Evolutionary conservation across 805 yeast species (phyloP).

Genomic region (Barnettozyma sucrosica): DNA sequence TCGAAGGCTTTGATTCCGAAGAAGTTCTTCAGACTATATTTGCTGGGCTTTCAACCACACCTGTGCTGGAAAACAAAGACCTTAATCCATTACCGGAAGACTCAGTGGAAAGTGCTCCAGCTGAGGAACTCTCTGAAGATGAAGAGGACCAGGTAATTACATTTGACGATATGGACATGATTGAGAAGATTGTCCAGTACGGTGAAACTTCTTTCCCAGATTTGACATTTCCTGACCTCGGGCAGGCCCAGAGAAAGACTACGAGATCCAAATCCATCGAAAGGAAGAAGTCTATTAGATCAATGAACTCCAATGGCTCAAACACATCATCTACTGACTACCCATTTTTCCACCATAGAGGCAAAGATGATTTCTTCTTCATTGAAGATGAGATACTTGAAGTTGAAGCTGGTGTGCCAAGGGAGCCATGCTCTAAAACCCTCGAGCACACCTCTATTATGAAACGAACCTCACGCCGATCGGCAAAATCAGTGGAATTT

Average conservation of each 20-base stretch:
- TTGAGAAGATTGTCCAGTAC: slow-evolving; percentile 34
- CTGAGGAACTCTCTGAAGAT: slow-evolving; percentile 2
- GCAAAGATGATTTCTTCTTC: neutral
- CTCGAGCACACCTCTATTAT: slow-evolving; percentile 2
- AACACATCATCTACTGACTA: slow-evolving; percentile 8
- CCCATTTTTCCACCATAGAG: neutral
- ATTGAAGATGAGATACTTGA: slow-evolving; percentile 14
- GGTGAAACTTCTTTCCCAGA: slow-evolving; percentile 37
- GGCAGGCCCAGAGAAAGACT: slow-evolving; percentile 25
- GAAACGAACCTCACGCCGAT: neutral
- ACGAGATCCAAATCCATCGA: slow-evolving; percentile 32
- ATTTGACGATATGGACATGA: slow-evolving; percentile 32
- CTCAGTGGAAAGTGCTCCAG: neutral
- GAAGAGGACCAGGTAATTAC: slow-evolving; percentile 12
- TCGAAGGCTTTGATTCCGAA: slow-evolving; percentile 12
- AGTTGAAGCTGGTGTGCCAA: slow-evolving; percentile 13
- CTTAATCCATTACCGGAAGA: neutral
- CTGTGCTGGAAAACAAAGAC: no score
- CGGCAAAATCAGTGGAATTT: slow-evolving; percentile 35
- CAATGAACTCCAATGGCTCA: slow-evolving; percentile 23
- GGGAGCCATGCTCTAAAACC: slow-evolving; percentile 6
- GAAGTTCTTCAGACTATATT: slow-evolving; percentile 12
- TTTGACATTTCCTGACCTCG: slow-evolving; percentile 26
- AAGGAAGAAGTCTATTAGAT: slow-evolving; percentile 30
- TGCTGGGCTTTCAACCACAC: slow-evolving; percentile 7